A percentile compares a stretch with the other conserved stretches of the same genome.
Conservation (phyloP, 2,329 filamentous ascomycete genomes). For the Dothiorella sarmentorum region DNA sequence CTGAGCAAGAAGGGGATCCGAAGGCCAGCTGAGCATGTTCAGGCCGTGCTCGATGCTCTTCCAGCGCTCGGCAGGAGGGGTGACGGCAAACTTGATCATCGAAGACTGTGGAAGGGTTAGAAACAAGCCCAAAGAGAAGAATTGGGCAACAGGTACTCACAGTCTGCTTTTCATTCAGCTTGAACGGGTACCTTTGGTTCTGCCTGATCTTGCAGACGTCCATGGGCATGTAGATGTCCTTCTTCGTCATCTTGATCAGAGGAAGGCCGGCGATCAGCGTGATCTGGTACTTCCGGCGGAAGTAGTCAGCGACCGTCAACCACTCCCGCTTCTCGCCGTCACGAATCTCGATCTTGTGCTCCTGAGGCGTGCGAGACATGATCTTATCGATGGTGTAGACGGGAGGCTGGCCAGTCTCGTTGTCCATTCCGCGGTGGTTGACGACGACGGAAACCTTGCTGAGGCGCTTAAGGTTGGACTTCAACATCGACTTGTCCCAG, state of each 20-base stretch:
- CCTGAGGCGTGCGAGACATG: constrained; percentile 39
- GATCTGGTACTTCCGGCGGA: constrained; percentile 50
- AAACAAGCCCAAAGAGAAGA: no score
- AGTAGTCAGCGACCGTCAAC: constrained; percentile 57
- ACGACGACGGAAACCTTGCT: constrained; percentile 41
- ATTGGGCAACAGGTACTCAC: constrained; percentile 30
- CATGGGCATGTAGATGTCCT: constrained; percentile 53
- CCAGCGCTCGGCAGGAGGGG: constrained; percentile 66
- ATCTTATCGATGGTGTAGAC: constrained; percentile 53
- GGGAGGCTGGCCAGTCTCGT: constrained; percentile 28
- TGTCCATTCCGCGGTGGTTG: constrained; percentile 34
- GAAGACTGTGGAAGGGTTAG: constrained; percentile 27
- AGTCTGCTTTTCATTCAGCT: constrained; percentile 63
- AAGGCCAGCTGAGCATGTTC: constrained; percentile 60
- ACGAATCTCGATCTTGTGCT: constrained; percentile 56
- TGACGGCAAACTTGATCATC: constrained; percentile 95
- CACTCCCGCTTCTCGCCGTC: constrained; percentile 37
- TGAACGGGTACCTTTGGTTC: constrained; percentile 57
- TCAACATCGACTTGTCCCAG: constrained; percentile 23
- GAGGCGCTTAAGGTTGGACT: constrained; percentile 41
- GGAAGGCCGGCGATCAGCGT: constrained; percentile 50
- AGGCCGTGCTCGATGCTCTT: constrained; percentile 67
- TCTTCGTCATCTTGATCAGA: constrained; percentile 57
- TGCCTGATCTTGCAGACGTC: constrained; percentile 52
- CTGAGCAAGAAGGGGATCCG: constrained; percentile 66